Evolutionary conservation across 306 rosid genomes (phyloP), one percentile per base, ranked within the genome.

Genomic region (Neltuma alba): DNA sequence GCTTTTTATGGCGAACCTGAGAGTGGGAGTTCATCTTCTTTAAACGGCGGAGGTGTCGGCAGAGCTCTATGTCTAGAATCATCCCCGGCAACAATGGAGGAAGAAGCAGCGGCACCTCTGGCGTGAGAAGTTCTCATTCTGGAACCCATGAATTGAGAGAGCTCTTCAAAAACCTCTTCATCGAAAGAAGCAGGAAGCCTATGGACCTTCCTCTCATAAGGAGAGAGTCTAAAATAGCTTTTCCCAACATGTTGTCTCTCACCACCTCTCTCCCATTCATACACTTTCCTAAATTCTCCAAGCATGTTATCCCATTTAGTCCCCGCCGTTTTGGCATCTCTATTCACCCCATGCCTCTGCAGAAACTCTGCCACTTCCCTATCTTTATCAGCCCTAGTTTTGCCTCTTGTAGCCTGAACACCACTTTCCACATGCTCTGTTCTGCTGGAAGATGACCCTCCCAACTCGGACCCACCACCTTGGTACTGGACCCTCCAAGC

Each of bases 301-400:
- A 95, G 74, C 99, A 95, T 95, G 78, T 95, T 95, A 55, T 95
- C 99, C 99, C 99, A 95, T 79, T 95, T 95, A 0, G 99, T 95
- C 23, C 99, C 99, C 4, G 97, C 94, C 0, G 97, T 94, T 73
- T 94, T 94, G 0, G 96, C 89, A 81, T 92, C 98, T 38, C 98
- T 84, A 62, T 87, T 90, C 11, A 94, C 87, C 6, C 98, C 98
- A 66, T 94, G 88, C 71, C 83, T 84, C 50, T 82, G 92, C 0
- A 94, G 88, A 86, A 86, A 89, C 66, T 94, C 97, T 18, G 99
- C 96, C 9, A 95, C 99, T 63, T 95, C 97, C 69, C 77, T 90
- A 36, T 95, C 99, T 79, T 95, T 95, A 13, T 93, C 99, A 14
- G 97, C 96, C 76, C 99, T 86, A 20, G 99, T 93, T 83, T 91